These are phyloP conservation scores for Gymnopus androsaceus DNA, from an alignment of 1,284 basidiomycete species.

Conservation along the genomic window DNA sequence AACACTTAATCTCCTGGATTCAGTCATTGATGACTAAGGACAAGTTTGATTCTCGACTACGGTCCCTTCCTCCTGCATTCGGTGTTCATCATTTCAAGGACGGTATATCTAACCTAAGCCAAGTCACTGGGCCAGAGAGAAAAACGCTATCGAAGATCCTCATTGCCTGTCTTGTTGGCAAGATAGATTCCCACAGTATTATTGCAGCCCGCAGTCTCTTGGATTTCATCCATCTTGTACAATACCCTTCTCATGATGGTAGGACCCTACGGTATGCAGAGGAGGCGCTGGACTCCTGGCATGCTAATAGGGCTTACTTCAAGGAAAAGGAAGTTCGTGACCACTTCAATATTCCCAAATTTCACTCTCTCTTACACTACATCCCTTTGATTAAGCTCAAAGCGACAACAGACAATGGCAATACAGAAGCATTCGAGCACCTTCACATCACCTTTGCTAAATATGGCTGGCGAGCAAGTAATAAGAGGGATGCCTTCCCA, in stretches of 20 bases:
- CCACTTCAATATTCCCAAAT: slow-evolving; percentile 30
- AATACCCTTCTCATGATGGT: slow-evolving; percentile 24
- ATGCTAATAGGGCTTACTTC: slow-evolving; percentile 28
- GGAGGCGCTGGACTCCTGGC: slow-evolving; percentile 23
- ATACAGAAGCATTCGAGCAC: slow-evolving; percentile 7
- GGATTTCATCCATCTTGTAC: slow-evolving; percentile 26
- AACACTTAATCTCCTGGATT: slow-evolving; percentile 34
- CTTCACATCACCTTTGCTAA: slow-evolving; percentile 15
- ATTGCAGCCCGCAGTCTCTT: slow-evolving; percentile 22
- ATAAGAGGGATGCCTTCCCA: slow-evolving; percentile 11
- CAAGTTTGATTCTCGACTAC: not conserved
- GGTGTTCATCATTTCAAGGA: no score
- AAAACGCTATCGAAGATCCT: slow-evolving; percentile 24
- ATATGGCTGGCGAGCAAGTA: slow-evolving; percentile 1
- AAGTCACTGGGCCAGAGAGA: slow-evolving; percentile 24
- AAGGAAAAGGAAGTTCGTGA: slow-evolving; percentile 22
- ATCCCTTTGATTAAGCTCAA: not conserved
- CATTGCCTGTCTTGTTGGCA: no score
- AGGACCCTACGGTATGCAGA: slow-evolving; percentile 26
- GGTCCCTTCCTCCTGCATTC: slow-evolving; percentile 16
- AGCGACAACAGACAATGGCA: slow-evolving; percentile 6
- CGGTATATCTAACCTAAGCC: slow-evolving; percentile 23
- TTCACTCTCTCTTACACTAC: slow-evolving; percentile 19
- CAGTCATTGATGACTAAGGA: not conserved
- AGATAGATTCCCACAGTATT: no score